phyloP scores from a whole-genome alignment of 2,329 filamentous ascomycete genomes.

The Cladobotryum protrusum region DNA sequence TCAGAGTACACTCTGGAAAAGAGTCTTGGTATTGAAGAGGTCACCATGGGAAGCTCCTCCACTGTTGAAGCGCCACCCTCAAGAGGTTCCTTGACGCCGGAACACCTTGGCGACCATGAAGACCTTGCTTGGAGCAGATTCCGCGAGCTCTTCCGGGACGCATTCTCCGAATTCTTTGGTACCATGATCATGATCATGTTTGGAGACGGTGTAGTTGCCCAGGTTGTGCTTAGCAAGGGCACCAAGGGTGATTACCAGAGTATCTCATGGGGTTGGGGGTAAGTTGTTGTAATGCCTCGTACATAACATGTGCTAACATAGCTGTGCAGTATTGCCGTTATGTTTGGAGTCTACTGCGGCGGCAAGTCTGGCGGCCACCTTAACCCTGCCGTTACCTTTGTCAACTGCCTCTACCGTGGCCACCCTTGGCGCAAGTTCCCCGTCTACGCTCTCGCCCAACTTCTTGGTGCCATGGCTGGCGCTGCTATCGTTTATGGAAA shows the following conservation, averaged over 20 bases:
- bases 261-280: constrained; percentile 47
- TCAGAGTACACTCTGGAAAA: neutral
- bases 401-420: constrained; percentile 61
- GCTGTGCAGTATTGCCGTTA: constrained; percentile 51
- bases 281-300: constrained; percentile 17
- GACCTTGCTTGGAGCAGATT: constrained; percentile 45
- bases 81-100: constrained; percentile 1
- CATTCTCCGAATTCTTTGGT: constrained; percentile 62
- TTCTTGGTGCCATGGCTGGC: constrained; percentile 60
- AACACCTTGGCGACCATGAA: constrained; percentile 16
- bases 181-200: constrained; percentile 64
- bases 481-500: constrained; percentile 56
- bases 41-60: constrained; percentile 3
- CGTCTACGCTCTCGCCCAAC: constrained; percentile 59
- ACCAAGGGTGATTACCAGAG: constrained; percentile 44
- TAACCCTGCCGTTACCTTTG: constrained; percentile 65
- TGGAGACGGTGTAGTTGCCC: constrained; percentile 64
- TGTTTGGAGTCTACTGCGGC: constrained; percentile 62
- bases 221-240: constrained; percentile 53
- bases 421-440: constrained; percentile 66
- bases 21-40: neutral
- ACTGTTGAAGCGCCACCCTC: neutral
- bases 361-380: constrained; percentile 62
- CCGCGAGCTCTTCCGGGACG: constrained; percentile 47
- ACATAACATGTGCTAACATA: neutral